These are phyloP conservation scores for Amylostereum areolatum DNA, from an alignment of 1,284 basidiomycete species.

Conservation along the genomic window DNA sequence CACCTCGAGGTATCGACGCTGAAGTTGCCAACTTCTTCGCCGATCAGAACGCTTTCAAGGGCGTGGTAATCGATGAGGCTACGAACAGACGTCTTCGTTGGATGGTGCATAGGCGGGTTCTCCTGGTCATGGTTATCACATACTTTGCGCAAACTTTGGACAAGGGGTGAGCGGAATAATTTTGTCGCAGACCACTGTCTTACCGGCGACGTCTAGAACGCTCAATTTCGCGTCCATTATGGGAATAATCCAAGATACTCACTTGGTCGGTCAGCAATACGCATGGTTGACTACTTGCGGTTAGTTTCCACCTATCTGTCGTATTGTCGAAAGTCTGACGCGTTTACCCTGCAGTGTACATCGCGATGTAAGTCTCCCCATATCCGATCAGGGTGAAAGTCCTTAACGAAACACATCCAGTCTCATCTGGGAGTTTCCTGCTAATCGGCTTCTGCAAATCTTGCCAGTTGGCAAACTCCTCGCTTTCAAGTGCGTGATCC, in stretches of 20 bases:
- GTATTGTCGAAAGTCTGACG: neutral
- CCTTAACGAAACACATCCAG: conserved; percentile 15
- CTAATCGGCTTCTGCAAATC: conserved; percentile 41
- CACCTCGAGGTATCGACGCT: conserved; percentile 35
- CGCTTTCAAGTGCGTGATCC: conserved; percentile 32
- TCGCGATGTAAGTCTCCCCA: conserved; percentile 28
- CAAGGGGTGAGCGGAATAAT: conserved; percentile 32
- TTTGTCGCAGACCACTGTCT: neutral
- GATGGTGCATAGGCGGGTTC: conserved; percentile 47
- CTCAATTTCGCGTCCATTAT: conserved; percentile 53
- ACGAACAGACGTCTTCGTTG: conserved; percentile 39
- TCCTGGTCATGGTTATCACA: conserved; percentile 49
- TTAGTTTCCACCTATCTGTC: conserved; percentile 16
- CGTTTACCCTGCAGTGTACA: conserved; percentile 28
- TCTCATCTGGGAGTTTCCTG: conserved; percentile 43
- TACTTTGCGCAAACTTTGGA: conserved; percentile 48
- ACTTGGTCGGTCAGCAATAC: conserved; percentile 44
- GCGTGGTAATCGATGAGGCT: conserved; percentile 36
- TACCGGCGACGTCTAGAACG: conserved; percentile 23
- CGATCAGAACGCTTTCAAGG: conserved; percentile 17
- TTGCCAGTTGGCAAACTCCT: conserved; percentile 44
- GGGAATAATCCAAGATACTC: conserved; percentile 41
- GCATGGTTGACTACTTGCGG: conserved; percentile 46
- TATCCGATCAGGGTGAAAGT: neutral
- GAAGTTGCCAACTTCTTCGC: conserved; percentile 45